Base-by-base conservation (phyloP, 2,329 filamentous ascomycete species). In the Penicillium sclerotigenum region DNA sequence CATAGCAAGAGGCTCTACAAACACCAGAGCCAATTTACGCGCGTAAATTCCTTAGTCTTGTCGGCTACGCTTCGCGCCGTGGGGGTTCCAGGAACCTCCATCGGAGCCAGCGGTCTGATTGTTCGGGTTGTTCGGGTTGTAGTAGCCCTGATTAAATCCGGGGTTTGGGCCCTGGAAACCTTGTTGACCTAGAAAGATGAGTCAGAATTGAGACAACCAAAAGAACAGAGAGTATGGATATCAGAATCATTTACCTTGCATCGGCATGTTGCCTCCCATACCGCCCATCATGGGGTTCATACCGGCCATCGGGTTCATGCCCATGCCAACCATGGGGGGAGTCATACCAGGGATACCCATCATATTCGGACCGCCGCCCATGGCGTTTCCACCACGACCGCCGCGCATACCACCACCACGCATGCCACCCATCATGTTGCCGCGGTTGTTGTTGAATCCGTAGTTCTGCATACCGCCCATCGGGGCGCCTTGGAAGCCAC, bases 41-140 rank as follows among this genome's bases (percentile, higher is more conserved):
- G 29, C 11, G 13, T 5, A 13, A 14, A 13, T 0, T 33, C 26
- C 11, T 41, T 76, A 84, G 65, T 92, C 90, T 58, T 89, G 88
- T 60, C 90, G 83, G 62, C 88, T 87, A 63, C 90, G 81, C 77
- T 94, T 94, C 4, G 87, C 86, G 29, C 89, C 89, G 64, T 93
- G 90, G 6, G 90, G 90, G 67, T 93, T 93, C 80, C 89, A 89
- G 74, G 85, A 85, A 53, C 87, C 86, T 56, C 14, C 40, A 5
- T 85, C 80, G 41, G 77, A 77, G 31, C 45, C 31, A 11, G 20
- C 16, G 2, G 28, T 13, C 38, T 51, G 48, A 4, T 37, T 49
- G 36, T 36, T 34, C 10, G 24, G 26, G 68, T 88, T 89, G 75
- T 36, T 37, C 16, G 29, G 40, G 20, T 56, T 51, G 33, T 29